Base-by-base conservation (phyloP, 306 rosid genomes). In the Bauhinia variegata region DNA sequence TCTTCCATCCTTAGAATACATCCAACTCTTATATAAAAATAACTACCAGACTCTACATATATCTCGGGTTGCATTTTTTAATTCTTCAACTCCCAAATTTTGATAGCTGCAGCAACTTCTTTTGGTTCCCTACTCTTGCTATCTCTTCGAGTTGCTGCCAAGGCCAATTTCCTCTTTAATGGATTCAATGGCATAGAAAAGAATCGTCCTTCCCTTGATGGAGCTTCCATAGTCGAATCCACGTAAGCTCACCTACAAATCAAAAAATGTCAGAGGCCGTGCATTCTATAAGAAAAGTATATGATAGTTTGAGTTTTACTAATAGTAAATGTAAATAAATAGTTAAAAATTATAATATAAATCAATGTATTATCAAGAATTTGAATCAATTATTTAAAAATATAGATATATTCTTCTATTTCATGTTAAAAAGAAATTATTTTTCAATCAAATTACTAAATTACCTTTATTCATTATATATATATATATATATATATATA, bases 231-330 rank as follows among this genome's bases (percentile, higher is more conserved):
- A 11, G 3, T 78, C 69, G 71, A 74, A 51, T 13, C 76, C 16
- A 5, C 80, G 87, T 53, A 73, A 49, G 54, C 88, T 89, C 79
- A 87, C 91, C 2, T 59, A 87, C 78, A 56, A 10, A 65, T 17
- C 86, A 42, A 60, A 19, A 3, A 0, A 63, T 46, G 23, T 59
- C 14, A 44, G 38, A 38, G 91, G 96, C 79, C 89, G 58, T 56
- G 84, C 89, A 31, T 87, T 89, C 76, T 73, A 79, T 51, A n/a
- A n/a, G n/a, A n/a, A n/a, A n/a, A n/a, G n/a, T n/a, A n/a, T n/a
- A n/a, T n/a, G n/a, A n/a, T n/a, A n/a, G n/a, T n/a, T n/a, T n/a
- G n/a, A n/a, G n/a, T n/a, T n/a, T n/a, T n/a, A n/a, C n/a, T n/a
- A n/a, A n/a, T n/a, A n/a, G n/a, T n/a, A n/a, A n/a, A n/a, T n/a